Base-by-base conservation (phyloP, 768 basidiomycete species). In the Pisolithus tinctorius region DNA sequence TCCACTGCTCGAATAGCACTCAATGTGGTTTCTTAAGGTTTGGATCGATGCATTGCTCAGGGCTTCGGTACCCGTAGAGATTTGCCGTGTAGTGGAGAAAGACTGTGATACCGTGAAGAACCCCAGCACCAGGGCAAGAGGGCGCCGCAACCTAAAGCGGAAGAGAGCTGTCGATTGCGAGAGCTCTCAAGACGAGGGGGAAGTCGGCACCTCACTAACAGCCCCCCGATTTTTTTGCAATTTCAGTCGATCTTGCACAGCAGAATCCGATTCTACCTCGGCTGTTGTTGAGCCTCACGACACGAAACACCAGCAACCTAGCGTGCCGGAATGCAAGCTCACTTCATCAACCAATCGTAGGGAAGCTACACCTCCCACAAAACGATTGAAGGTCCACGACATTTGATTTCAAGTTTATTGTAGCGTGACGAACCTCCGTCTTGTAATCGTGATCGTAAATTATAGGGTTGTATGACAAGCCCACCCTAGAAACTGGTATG, bases 31-130 rank as follows among this genome's bases (percentile, higher is more conserved):
- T 5, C 14, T 23, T 45, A 52, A 83, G 82, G 60, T 84, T 11
- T 84, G 82, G 82, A 81, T 82, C 16, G 80, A 87, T 59, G 79
- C 83, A 26, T 71, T 90, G 27, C 69, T 82, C 29, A 73, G 79
- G 27, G 81, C 85, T 1, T 77, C 78, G 2, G 75, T 81, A 17
- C 63, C 72, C 2, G 84, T 89, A n/a, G 87, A 89, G 65, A 71
- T 88, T 20, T 88, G 88, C 62, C 74, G 71, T 55, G 78, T 89
- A 40, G 59, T 65, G 34, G 75, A 77, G 58, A 62, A 27, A 5
- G 59, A 59, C 41, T 38, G 57, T 47, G 62, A 55, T 39, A 20
- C 47, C 40, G 48, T 58, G 48, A 61, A 60, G 56, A 67, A 61
- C 17, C 17, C 10, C 14, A 20, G 40, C n/a, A 9, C 40, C 40